Conservation (phyloP, 2,329 filamentous ascomycete genomes). For the Mollisia scopiformis region DNA sequence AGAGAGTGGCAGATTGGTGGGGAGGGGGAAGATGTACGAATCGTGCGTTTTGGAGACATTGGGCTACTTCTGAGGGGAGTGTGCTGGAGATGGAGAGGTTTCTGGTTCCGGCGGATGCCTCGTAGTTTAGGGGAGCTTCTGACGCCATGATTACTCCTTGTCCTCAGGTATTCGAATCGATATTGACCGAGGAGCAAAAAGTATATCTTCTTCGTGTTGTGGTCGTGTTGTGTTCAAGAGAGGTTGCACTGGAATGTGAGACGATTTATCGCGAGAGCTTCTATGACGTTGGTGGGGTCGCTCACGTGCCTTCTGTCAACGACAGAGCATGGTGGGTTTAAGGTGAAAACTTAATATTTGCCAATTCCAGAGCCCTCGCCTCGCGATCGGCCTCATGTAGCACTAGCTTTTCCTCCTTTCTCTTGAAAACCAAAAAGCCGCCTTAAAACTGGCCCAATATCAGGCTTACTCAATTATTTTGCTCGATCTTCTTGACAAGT, state of each 20-base stretch:
- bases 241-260: background rate
- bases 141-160: slow-evolving; percentile 19
- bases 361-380: too few relatives aligned
- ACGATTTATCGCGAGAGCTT: slow-evolving; percentile 2
- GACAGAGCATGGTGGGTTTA: too few relatives aligned
- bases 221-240: too few relatives aligned
- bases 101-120: slow-evolving; percentile 73
- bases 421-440: too few relatives aligned
- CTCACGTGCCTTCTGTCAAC: background rate
- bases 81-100: slow-evolving; percentile 65
- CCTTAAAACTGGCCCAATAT: too few relatives aligned
- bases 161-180: too few relatives aligned
- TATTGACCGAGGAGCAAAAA: too few relatives aligned
- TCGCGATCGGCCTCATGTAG: too few relatives aligned
- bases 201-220: background rate
- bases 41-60: slow-evolving; percentile 90
- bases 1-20: background rate
- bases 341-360: too few relatives aligned
- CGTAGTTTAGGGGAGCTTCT: slow-evolving; percentile 72
- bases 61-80: slow-evolving; percentile 82
- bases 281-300: background rate
- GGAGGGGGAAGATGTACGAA: slow-evolving; percentile 66
- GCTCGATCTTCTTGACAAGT: too few relatives aligned
- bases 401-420: too few relatives aligned
- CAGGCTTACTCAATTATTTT: too few relatives aligned